Conservation (phyloP, 768 basidiomycete species). For the Xanthoconium stramineum region DNA sequence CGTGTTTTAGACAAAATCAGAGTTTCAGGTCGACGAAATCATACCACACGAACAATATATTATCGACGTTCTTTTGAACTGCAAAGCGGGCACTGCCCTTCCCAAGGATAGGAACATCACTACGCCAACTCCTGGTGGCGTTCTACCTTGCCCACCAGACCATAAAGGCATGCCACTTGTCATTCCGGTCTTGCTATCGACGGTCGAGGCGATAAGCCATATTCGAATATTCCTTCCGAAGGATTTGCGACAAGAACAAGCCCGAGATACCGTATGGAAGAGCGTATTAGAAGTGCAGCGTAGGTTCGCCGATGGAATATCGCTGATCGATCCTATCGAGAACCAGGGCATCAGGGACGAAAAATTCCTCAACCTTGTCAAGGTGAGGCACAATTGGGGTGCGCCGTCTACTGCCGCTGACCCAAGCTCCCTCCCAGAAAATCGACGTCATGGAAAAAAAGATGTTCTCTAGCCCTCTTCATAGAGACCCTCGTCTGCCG, state of each 20-base stretch:
- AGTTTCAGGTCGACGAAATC: conserved; percentile 63
- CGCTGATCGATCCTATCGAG: conserved; percentile 84
- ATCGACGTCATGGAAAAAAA: conserved; percentile 86
- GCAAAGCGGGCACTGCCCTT: conserved; percentile 57
- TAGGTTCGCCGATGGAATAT: conserved; percentile 83
- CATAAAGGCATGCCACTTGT: conserved; percentile 82
- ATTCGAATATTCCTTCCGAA: conserved; percentile 88
- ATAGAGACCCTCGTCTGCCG: conserved; percentile 74
- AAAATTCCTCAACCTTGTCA: conserved; percentile 82
- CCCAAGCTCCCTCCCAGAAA: conserved; percentile 53
- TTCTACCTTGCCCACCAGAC: conserved; percentile 69
- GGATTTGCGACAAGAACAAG: conserved; percentile 73
- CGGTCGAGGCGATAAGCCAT: conserved; percentile 81
- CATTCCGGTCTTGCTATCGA: conserved; percentile 84
- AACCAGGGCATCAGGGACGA: conserved; percentile 97
- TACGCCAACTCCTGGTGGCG: conserved; percentile 60
- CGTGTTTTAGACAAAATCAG: conserved; percentile 53
- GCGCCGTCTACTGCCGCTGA: background rate
- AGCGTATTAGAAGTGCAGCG: conserved; percentile 88
- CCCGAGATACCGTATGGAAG: conserved; percentile 85
- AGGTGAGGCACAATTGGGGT: conserved; percentile 44
- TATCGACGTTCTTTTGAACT: conserved; percentile 86
- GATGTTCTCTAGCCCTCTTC: conserved; percentile 75
- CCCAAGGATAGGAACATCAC: conserved; percentile 57
- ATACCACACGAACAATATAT: conserved; percentile 90